Conservation (phyloP, 139 green algal species). For the Coelastrella sp. region DNA sequence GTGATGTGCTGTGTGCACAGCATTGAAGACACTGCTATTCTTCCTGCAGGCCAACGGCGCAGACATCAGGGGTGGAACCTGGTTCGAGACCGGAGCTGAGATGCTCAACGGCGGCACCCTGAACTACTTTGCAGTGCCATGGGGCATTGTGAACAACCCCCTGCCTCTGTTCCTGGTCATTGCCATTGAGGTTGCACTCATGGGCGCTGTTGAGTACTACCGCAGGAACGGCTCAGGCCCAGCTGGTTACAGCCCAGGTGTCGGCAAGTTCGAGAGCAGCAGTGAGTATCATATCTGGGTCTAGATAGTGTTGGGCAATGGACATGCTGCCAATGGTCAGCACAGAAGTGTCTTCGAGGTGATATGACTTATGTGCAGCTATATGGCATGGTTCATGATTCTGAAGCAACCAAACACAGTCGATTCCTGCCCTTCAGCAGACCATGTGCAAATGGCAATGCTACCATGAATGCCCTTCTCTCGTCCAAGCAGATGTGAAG, state of each 20-base stretch:
- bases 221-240: conserved; percentile 83
- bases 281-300: conserved; percentile 17
- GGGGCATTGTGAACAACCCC: conserved; percentile 88
- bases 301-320: not conserved
- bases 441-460: no score
- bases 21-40: conserved; percentile 69
- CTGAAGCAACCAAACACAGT: no score
- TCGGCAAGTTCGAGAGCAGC: conserved; percentile 92
- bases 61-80: conserved; percentile 88
- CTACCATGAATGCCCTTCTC: no score
- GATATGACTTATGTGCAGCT: not conserved
- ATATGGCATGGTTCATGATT: not conserved
- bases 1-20: no score
- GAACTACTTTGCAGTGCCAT: conserved; percentile 96
- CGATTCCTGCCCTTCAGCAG: no score
- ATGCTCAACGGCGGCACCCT: conserved; percentile 95
- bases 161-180: conserved; percentile 88
- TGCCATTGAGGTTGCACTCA: conserved; percentile 85
- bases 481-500: not conserved
- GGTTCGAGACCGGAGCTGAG: conserved; percentile 94
- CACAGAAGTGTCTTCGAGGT: not conserved
- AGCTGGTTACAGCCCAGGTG: conserved; percentile 88
- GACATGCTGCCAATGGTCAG: not conserved
- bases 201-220: conserved; percentile 93
- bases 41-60: conserved; percentile 91